Percentiles rank a stretch among this genome's conserved stretches.
Conservation (phyloP, 1,284 basidiomycete genomes). For the Rhodotorula sp. region DNA sequence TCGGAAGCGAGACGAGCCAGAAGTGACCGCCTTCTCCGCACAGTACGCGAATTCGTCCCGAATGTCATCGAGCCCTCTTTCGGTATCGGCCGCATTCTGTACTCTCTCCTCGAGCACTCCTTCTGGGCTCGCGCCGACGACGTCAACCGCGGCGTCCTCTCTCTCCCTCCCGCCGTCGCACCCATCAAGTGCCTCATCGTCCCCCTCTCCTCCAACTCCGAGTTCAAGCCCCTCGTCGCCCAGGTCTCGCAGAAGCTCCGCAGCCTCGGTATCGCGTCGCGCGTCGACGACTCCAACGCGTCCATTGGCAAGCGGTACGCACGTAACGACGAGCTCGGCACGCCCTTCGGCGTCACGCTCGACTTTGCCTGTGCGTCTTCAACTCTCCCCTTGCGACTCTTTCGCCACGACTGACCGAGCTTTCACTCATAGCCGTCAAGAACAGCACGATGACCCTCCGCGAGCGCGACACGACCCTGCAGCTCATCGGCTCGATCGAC, state of each 20-base stretch:
- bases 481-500: constrained; percentile 89
- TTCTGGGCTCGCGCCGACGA: constrained; percentile 95
- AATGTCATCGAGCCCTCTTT: constrained; percentile 99
- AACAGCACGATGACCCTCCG: constrained; percentile 86
- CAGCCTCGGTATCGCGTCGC: constrained; percentile 79
- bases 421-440: constrained; percentile 61
- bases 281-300: constrained; percentile 92
- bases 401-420: constrained; percentile 2
- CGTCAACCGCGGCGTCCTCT: constrained; percentile 82
- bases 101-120: constrained; percentile 89
- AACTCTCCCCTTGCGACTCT: background rate
- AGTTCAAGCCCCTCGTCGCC: constrained; percentile 78
- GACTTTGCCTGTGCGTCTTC: constrained; percentile 87
- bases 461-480: constrained; percentile 91
- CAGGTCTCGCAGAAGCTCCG: constrained; percentile 87
- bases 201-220: constrained; percentile 83
- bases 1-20: no score
- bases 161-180: constrained; percentile 83
- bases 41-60: constrained; percentile 90
- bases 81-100: constrained; percentile 94
- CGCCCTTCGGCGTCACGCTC: constrained; percentile 91
- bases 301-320: constrained; percentile 97
- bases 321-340: constrained; percentile 97
- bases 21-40: background rate
- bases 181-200: constrained; percentile 96